phyloP scores from a whole-genome alignment of 768 basidiomycete species.

The Mycena galopus region DNA sequence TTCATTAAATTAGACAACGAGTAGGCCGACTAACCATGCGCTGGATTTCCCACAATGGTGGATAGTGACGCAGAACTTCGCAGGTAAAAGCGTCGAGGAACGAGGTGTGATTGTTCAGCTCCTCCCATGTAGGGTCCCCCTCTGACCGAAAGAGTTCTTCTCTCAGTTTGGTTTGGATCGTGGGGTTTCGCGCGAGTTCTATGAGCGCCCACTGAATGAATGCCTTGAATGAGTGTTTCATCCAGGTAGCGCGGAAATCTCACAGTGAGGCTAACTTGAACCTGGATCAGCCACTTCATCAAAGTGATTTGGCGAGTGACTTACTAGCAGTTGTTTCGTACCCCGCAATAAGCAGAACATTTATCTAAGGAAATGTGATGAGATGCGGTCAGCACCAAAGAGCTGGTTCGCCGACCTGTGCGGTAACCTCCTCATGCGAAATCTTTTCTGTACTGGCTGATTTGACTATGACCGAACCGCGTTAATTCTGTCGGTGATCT shows the following conservation, averaged over 20 bases:
- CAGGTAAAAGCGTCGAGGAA: slow-evolving; percentile 58
- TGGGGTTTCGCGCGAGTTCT: slow-evolving; percentile 49
- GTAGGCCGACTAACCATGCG: slow-evolving; percentile 43
- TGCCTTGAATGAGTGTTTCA: not conserved
- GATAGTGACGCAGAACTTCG: slow-evolving; percentile 54
- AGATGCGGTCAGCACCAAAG: not conserved
- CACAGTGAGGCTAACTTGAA: slow-evolving; percentile 25
- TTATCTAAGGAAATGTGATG: not conserved
- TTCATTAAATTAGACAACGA: not conserved
- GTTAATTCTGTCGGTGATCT: not conserved
- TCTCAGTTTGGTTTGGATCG: slow-evolving; percentile 46
- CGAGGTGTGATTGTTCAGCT: slow-evolving; percentile 37
- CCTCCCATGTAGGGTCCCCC: slow-evolving; percentile 22
- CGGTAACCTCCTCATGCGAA: slow-evolving; percentile 15
- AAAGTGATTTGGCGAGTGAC: not conserved
- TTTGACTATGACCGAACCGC: not conserved
- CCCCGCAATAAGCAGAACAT: slow-evolving; percentile 14
- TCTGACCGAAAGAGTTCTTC: slow-evolving; percentile 42
- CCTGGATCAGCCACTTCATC: not conserved
- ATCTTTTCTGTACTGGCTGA: slow-evolving; percentile 4
- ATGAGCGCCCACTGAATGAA: slow-evolving; percentile 49
- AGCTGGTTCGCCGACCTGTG: slow-evolving; percentile 5
- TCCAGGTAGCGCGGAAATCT: not conserved
- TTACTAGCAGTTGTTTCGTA: slow-evolving; percentile 26
- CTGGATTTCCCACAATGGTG: slow-evolving; percentile 44